These are phyloP conservation scores for Plasmodium falciparum DNA, from an alignment of 169 alveolate species.

Conservation along the genomic window DNA sequence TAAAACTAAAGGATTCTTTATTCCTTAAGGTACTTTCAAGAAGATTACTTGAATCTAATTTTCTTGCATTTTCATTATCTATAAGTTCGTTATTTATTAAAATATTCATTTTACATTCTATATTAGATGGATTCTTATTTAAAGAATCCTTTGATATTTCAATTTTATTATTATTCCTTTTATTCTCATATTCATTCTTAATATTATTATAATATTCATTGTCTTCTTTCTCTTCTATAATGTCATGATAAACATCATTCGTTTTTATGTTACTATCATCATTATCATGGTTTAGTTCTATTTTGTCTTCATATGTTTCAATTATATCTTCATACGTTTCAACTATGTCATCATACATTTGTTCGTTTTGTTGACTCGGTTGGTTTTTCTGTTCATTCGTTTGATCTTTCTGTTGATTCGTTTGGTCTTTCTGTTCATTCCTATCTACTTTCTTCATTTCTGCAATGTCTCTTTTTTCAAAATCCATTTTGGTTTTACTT, in stretches of 20 bases:
- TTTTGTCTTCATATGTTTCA: background rate
- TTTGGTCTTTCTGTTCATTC: background rate
- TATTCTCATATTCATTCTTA: background rate
- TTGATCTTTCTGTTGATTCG: background rate
- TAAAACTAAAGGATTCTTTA: conserved; percentile 24
- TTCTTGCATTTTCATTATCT: background rate
- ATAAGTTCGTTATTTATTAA: conserved; percentile 1
- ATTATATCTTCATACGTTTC: background rate
- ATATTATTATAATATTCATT: background rate
- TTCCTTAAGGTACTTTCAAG: conserved; percentile 22
- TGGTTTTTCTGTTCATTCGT: background rate
- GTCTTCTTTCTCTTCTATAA: background rate
- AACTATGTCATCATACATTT: background rate
- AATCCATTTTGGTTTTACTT: background rate
- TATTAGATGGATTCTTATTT: background rate
- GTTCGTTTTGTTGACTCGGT: background rate
- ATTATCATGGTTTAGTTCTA: background rate
- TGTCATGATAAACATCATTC: background rate
- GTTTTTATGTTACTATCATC: background rate
- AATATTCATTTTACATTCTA: background rate
- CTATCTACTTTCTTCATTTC: background rate
- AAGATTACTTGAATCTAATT: background rate
- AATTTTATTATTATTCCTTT: background rate
- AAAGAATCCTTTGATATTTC: background rate
- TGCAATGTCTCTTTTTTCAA: background rate